Percentiles rank a stretch among this genome's conserved stretches.
These are phyloP conservation scores for Astrocystis sublimbata DNA, from an alignment of 495 filamentous ascomycete genomes.

Conservation along the genomic window DNA sequence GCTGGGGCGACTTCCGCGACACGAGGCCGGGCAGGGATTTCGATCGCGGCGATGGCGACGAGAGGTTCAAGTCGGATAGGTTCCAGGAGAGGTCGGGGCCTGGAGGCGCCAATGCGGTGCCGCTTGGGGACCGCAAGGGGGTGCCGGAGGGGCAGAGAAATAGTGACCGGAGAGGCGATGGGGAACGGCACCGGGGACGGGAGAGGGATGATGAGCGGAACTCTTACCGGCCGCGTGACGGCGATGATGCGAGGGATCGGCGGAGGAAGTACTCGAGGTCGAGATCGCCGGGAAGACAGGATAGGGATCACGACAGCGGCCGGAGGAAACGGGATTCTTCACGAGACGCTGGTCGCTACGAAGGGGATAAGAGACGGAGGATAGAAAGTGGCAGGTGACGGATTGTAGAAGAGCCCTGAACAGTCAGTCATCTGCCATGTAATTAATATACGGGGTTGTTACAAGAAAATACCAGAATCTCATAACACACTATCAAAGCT, in stretches of 20 bases:
- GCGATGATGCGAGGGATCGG: constrained; percentile 26
- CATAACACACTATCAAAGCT: too few species aligned
- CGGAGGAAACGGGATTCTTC: constrained; percentile 67
- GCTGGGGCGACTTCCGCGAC: constrained; percentile 69
- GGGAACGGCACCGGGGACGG: constrained; percentile 21
- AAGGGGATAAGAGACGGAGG: constrained; percentile 66
- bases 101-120: constrained; percentile 62
- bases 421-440: too few species aligned
- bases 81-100: constrained; percentile 41
- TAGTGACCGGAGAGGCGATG: constrained; percentile 32
- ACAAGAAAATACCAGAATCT: too few species aligned
- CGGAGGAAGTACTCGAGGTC: constrained; percentile 35
- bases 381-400: constrained; percentile 44
- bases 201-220: constrained; percentile 34
- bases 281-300: constrained; percentile 43
- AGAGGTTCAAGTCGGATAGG: constrained; percentile 71
- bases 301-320: constrained; percentile 53
- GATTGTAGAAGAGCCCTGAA: too few species aligned
- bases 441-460: too few species aligned
- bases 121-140: constrained; percentile 58
- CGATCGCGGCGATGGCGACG: constrained; percentile 53
- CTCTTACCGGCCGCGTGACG: constrained; percentile 38
- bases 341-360: constrained; percentile 57
- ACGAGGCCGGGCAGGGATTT: constrained; percentile 48
- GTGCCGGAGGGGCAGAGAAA: constrained; percentile 36